A percentile compares a stretch with the other conserved stretches of the same genome.
Evolutionary conservation across 768 basidiomycete species (phyloP).

Genomic region (Suillus decipiens): DNA sequence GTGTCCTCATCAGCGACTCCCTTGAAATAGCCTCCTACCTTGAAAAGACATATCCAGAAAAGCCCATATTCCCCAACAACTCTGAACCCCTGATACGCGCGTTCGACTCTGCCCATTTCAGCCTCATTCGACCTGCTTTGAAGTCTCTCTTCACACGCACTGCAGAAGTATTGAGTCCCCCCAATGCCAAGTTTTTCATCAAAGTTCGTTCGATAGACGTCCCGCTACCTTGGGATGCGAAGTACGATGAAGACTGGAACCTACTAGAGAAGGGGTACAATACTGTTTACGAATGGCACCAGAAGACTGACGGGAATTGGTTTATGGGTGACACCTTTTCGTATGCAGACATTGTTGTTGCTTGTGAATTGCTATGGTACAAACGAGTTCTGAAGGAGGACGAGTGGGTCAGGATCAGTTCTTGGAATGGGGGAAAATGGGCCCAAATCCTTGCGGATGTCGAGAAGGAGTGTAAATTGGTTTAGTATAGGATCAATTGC

Average conservation of each 20-base stretch:
- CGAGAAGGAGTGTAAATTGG: constrained; percentile 27
- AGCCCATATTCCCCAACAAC: constrained; percentile 26
- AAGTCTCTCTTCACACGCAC: constrained; percentile 24
- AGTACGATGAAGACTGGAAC: constrained; percentile 31
- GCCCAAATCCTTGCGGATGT: constrained; percentile 24
- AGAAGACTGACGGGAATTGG: constrained; percentile 27
- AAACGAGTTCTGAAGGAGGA: constrained; percentile 23
- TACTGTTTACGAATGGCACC: constrained; percentile 23
- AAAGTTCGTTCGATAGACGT: constrained; percentile 33
- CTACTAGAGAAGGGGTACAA: constrained; percentile 18
- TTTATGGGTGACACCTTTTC: constrained; percentile 32
- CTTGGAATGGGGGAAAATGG: constrained; percentile 31
- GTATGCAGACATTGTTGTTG: constrained; percentile 34
- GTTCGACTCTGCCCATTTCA: constrained; percentile 15
- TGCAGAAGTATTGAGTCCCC: constrained; percentile 31
- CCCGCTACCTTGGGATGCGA: constrained; percentile 40
- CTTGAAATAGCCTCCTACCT: constrained; percentile 37
- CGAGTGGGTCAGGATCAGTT: constrained; percentile 29
- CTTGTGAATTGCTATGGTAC: constrained; percentile 15
- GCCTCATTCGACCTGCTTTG: constrained; percentile 7
- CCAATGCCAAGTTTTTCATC: constrained; percentile 41
- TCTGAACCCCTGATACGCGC: constrained; percentile 25
- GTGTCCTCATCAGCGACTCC: constrained; percentile 31
- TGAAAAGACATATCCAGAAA: constrained; percentile 36
- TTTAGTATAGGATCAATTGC: not conserved